Percentiles rank a stretch among this genome's conserved stretches.
Conservation (phyloP, 2,329 filamentous ascomycete species). For the Colletotrichum tamarilloi region DNA sequence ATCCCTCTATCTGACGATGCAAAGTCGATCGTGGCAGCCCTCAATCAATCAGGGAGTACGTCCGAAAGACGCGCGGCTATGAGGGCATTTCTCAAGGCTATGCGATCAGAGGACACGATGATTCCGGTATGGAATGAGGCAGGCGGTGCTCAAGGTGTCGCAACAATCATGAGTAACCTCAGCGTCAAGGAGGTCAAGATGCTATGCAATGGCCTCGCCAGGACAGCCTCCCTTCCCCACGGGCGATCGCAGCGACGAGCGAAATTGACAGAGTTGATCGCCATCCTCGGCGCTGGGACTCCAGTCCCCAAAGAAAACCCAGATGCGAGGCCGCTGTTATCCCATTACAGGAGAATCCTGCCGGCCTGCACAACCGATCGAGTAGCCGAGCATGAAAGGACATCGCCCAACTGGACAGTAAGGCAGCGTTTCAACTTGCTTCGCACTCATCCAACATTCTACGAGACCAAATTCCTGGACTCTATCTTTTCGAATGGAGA, state of each 20-base stretch:
- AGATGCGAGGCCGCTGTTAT: neutral
- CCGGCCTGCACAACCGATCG: constrained; percentile 7
- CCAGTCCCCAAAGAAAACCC: neutral
- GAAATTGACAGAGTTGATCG: neutral
- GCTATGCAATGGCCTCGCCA: constrained; percentile 9
- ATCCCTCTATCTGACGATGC: neutral
- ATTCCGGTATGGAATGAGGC: neutral
- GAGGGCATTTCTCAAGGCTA: neutral
- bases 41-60: neutral
- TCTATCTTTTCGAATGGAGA: neutral
- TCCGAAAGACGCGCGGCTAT: neutral
- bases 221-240: neutral
- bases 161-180: neutral
- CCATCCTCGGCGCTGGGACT: neutral
- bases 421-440: neutral
- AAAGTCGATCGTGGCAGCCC: neutral
- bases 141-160: constrained; percentile 4
- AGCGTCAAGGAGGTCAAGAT: constrained; percentile 13
- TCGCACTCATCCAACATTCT: constrained; percentile 6
- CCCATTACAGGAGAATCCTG: constrained; percentile 7
- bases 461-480: neutral
- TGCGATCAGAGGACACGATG: constrained; percentile 1
- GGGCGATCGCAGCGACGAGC: neutral
- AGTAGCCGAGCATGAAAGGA: constrained; percentile 5
- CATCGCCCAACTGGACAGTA: neutral